Evolutionary conservation across 768 basidiomycete genomes (phyloP), one percentile per base, ranked within the genome.

Genomic region (Termitomyces sp.): DNA sequence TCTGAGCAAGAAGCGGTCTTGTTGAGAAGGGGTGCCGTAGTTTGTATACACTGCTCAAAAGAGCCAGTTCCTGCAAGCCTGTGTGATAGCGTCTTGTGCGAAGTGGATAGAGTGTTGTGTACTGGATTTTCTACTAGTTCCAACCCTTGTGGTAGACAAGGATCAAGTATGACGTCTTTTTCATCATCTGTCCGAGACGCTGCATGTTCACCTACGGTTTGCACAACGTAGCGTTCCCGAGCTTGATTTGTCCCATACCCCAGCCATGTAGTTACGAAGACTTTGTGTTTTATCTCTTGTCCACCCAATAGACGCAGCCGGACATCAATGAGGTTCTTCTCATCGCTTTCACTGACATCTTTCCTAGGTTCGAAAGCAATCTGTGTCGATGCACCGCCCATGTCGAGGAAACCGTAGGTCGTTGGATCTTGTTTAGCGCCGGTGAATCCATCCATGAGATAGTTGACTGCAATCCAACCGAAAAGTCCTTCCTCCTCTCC

Each of bases 381-480:
- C 72, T 99, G 97, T 8, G 96, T 98, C 15, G 95, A 98, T 18
- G 97, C 97, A 26, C 97, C 96, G 53, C 97, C 97, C 97, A 98
- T 99, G 70, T 99, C 97, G 62, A 99, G 77, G 71, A 99, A 99
- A 5, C 97, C 97, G 66, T 93, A 98, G 4, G 96, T 98, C 20
- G 92, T 92, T 50, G 79, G 81, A 68, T 84, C 79, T 52, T 81
- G 68, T 54, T 70, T 74, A 0, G 72, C 70, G 10, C 79, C 79
- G 8, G 77, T 77, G 67, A 99, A 99, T 1, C 95, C 96, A 66
- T 98, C 91, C 92, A 98, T 95, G 50, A 98, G 86, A 70, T 99
- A 98, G 72, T 98, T 99, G 65, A 98, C 94, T 0, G 95, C 94
- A 56, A 99, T 94, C 97, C 97, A 99, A 0, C 97, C 97, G 72